Evolutionary conservation across 352 stramenopile species (phyloP), one percentile per base, ranked within the genome.

Genomic region (Pythium volutum): DNA sequence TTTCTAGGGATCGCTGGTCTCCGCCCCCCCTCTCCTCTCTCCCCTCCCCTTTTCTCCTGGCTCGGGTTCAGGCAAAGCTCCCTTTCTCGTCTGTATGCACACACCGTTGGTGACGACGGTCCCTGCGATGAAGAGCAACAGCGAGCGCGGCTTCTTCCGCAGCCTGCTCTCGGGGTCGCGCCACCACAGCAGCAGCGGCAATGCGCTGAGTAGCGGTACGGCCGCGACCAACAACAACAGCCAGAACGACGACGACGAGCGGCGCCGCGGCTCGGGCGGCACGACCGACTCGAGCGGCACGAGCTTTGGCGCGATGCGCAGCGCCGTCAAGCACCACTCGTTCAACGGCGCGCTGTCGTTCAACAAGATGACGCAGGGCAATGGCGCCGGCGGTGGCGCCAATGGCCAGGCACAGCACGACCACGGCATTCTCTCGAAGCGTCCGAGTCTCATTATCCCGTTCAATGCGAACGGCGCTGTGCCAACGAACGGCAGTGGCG

Each of bases 321-420:
- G 27, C 33, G 25, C 57, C 11, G 55, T 71, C 58, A 73, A 73
- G 55, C 75, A 89, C 61, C 75, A 89, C 75, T 89, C 76, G 57
- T 89, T 91, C 45, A 91, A 75, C 55, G 80, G 78, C 38, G 76
- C 87, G 59, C 54, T 88, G 54, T 76, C 79, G 50, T 91, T 91
- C 74, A 62, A 68, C 22, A 71, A 68, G 29, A 62, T 82, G 38
- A 69, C 70, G 7, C 68, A 84, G 27, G 60, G 65, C 55, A 62
- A 42, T 62, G 29, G 60, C 34, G 33, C 43, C 11, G 29, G 33
- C 20, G 31, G 31, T 6, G n/a, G n/a, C n/a, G 34, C 49, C 15
- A 55, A 50, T 8, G 52, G 55, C 16, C 64, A 68, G 29, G 33
- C 29, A 2, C 31, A 36, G 15, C 25, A 45, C 29, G 75, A 74